Evolutionary conservation across 768 basidiomycete species (phyloP).

Genomic region (Leccinum olivaceopallidum): DNA sequence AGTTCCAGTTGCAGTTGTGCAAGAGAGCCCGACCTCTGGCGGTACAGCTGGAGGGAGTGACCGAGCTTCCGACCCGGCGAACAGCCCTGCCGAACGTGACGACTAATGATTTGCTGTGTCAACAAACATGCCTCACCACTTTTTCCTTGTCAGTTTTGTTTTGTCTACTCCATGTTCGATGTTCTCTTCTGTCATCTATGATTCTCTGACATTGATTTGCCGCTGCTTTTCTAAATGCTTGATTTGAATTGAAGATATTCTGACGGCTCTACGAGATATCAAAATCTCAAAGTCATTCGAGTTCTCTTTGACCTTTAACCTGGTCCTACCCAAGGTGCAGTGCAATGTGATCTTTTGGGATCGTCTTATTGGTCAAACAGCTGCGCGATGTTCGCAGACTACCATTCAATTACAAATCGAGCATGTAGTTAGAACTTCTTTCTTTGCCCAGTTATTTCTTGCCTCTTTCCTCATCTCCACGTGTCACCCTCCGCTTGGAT

Average conservation of each 20-base stretch:
- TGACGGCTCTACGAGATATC: slow-evolving; percentile 24
- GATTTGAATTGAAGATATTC: slow-evolving; percentile 28
- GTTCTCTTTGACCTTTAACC: slow-evolving; percentile 35
- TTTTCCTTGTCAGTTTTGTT: slow-evolving; percentile 4
- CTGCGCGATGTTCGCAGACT: slow-evolving; percentile 18
- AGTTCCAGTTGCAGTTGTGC: neutral
- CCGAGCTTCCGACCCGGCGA: slow-evolving; percentile 25
- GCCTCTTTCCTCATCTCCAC: neutral
- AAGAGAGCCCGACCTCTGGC: slow-evolving; percentile 24
- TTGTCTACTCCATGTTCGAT: slow-evolving; percentile 7
- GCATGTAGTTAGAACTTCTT: neutral
- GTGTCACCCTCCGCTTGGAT: neutral
- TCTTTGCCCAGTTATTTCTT: neutral
- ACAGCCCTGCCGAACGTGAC: slow-evolving; percentile 27
- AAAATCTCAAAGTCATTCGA: slow-evolving; percentile 20
- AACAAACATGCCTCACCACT: neutral
- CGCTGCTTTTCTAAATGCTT: slow-evolving; percentile 6
- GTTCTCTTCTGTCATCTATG: slow-evolving; percentile 15
- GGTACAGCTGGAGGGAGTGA: slow-evolving; percentile 31
- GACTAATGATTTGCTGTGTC: slow-evolving; percentile 19
- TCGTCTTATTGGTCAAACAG: slow-evolving; percentile 35
- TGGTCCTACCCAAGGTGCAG: slow-evolving; percentile 19
- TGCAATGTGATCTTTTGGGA: slow-evolving; percentile 23
- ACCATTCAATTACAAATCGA: slow-evolving; percentile 20
- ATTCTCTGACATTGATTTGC: slow-evolving; percentile 2